A percentile compares a stretch with the other conserved stretches of the same genome.
These are phyloP conservation scores for Trichothecium sympodiale DNA, from an alignment of 2,329 filamentous ascomycete species.

Conservation along the genomic window DNA sequence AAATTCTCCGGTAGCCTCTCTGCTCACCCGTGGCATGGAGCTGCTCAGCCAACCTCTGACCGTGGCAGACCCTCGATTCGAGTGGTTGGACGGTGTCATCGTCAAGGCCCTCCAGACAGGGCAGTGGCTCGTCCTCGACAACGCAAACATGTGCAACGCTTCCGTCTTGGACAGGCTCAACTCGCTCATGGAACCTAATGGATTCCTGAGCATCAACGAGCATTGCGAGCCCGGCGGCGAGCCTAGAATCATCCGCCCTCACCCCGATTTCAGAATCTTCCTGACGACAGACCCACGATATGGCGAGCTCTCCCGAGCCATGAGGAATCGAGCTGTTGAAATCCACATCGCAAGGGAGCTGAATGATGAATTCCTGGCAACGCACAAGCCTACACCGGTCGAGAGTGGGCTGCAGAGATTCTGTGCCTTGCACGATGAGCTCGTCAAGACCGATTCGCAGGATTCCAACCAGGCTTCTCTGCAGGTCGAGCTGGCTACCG, in stretches of 20 bases:
- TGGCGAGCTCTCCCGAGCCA: conserved; percentile 88
- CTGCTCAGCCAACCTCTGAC: conserved; percentile 42
- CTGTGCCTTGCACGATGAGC: background rate
- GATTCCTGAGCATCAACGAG: conserved; percentile 83
- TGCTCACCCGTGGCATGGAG: conserved; percentile 35
- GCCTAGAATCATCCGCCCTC: conserved; percentile 68
- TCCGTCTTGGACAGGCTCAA: conserved; percentile 92
- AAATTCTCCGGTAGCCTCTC: conserved; percentile 31
- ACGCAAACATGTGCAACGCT: conserved; percentile 91
- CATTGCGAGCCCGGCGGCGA: conserved; percentile 75
- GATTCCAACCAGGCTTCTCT: no score
- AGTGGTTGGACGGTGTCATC: conserved; percentile 91
- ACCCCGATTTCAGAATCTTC: conserved; percentile 83
- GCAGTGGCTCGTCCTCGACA: conserved; percentile 89
- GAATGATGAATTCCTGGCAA: conserved; percentile 18
- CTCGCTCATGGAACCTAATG: conserved; percentile 84
- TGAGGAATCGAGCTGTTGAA: conserved; percentile 91
- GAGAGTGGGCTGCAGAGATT: conserved; percentile 39
- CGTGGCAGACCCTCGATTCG: conserved; percentile 70
- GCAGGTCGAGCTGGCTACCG: background rate
- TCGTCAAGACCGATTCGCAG: background rate
- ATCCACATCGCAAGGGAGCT: conserved; percentile 56
- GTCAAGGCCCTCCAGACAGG: conserved; percentile 78
- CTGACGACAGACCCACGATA: conserved; percentile 86
- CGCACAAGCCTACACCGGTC: conserved; percentile 31